Conservation (phyloP, 805 yeast species). For the Zygosaccharomyces lentus region DNA sequence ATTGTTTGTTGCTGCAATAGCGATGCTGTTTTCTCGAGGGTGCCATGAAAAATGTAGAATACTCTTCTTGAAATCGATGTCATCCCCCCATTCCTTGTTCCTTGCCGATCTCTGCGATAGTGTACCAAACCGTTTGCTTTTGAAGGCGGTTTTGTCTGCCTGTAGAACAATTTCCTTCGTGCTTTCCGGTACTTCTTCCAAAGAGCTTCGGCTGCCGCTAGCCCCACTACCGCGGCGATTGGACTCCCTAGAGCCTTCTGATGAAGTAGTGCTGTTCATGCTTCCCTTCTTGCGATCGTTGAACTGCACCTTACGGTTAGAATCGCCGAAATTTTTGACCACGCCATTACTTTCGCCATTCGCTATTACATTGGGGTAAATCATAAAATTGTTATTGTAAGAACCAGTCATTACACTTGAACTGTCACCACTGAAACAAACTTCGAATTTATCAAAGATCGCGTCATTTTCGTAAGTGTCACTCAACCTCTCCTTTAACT, state of each 20-base stretch:
- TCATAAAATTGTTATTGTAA: slow-evolving; percentile 94
- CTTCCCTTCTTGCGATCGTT: slow-evolving; percentile 13
- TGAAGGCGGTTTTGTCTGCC: slow-evolving; percentile 97
- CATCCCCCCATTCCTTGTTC: slow-evolving; percentile 52
- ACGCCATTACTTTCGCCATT: slow-evolving; percentile 24
- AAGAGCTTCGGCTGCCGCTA: slow-evolving; percentile 8
- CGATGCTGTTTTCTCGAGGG: slow-evolving; percentile 93
- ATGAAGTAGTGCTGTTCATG: slow-evolving; percentile 8
- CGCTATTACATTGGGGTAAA: slow-evolving; percentile 77
- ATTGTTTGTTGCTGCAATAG: slow-evolving; percentile 97
- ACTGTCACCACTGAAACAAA: slow-evolving; percentile 89
- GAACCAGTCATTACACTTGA: slow-evolving; percentile 94
- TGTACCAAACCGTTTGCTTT: slow-evolving; percentile 42
- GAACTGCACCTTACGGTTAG: slow-evolving; percentile 8
- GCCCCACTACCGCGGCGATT: slow-evolving; percentile 7
- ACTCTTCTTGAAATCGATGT: slow-evolving; percentile 90
- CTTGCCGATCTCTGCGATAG: slow-evolving; percentile 42
- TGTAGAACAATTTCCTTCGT: slow-evolving; percentile 71
- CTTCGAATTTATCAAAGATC: slow-evolving; percentile 97
- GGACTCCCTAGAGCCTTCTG: slow-evolving; percentile 4
- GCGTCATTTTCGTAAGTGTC: slow-evolving; percentile 98
- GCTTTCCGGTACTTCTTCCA: slow-evolving; percentile 14
- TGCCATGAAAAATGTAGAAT: slow-evolving; percentile 97
- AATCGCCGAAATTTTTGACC: slow-evolving; percentile 15
- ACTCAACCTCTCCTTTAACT: slow-evolving; percentile 85